Evolutionary conservation across 2,329 filamentous ascomycete genomes (phyloP).

Genomic region (Fusarium sp.): DNA sequence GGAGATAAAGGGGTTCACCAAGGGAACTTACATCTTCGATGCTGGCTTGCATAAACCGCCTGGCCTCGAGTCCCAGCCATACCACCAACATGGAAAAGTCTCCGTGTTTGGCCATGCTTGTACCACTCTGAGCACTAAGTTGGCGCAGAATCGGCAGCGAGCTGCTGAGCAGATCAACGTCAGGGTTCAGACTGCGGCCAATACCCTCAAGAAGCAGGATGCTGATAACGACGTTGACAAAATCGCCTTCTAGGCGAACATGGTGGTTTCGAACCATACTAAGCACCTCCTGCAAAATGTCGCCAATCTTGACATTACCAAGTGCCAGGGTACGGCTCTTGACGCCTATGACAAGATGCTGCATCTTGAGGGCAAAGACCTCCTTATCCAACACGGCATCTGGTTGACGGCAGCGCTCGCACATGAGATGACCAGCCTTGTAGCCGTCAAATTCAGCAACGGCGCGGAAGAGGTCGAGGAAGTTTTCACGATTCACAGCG

Average conservation of each 20-base stretch:
- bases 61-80: constrained; percentile 91
- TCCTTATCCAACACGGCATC: constrained; percentile 91
- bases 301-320: constrained; percentile 95
- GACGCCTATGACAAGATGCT: constrained; percentile 91
- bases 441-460: constrained; percentile 98
- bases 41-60: constrained; percentile 90
- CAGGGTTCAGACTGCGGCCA: constrained; percentile 86
- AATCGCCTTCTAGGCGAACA: constrained; percentile 95
- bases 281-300: constrained; percentile 91
- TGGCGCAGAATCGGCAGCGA: constrained; percentile 92
- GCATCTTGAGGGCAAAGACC: constrained; percentile 95
- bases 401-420: constrained; percentile 92
- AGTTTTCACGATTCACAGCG: constrained; percentile 86
- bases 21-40: constrained; percentile 80
- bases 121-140: constrained; percentile 83
- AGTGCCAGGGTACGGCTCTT: constrained; percentile 93
- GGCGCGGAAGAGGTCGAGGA: constrained; percentile 94
- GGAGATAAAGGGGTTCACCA: background rate
- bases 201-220: constrained; percentile 96
- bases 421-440: constrained; percentile 95
- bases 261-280: constrained; percentile 94
- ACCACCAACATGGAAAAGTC: constrained; percentile 90
- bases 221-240: constrained; percentile 97
- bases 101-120: constrained; percentile 77
- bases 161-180: constrained; percentile 87